Evolutionary conservation across 108 stramenopile genomes (phyloP).

Genomic region (Cyclotella choctawhatcheeana): DNA sequence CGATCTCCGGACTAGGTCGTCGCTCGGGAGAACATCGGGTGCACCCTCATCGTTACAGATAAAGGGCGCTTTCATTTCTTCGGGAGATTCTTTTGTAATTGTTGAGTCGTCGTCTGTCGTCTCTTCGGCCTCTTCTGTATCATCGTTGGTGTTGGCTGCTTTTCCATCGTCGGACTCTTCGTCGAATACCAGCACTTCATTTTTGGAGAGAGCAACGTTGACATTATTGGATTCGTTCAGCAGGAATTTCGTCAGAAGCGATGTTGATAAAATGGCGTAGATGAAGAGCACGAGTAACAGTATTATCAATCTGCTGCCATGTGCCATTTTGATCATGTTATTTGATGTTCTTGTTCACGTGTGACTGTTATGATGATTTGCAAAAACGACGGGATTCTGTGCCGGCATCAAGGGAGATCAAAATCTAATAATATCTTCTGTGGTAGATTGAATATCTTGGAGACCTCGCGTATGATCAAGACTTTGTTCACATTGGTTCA

Average conservation of each 20-base stretch:
- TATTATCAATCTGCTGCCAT: background rate
- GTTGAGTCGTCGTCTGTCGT: background rate
- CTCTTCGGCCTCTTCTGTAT: no score
- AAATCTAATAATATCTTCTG: no score
- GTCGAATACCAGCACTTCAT: background rate
- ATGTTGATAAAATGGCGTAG: background rate
- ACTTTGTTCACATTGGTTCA: no score
- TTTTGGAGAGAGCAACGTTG: no score
- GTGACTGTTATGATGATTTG: no score
- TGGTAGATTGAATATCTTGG: no score
- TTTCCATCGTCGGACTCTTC: background rate
- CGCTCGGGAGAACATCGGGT: conserved; percentile 12
- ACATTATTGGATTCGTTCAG: background rate
- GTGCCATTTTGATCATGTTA: background rate
- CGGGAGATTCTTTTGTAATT: background rate
- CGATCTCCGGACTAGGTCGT: conserved; percentile 7
- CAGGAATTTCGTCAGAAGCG: background rate
- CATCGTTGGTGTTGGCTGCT: background rate
- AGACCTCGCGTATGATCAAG: no score
- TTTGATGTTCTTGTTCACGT: no score
- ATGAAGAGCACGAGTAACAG: background rate
- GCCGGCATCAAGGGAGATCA: no score
- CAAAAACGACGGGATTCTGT: no score
- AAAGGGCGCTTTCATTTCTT: background rate
- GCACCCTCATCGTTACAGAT: conserved; percentile 5